Evolutionary conservation across 257 asterid species (phyloP).

Genomic region (Verbena officinalis): DNA sequence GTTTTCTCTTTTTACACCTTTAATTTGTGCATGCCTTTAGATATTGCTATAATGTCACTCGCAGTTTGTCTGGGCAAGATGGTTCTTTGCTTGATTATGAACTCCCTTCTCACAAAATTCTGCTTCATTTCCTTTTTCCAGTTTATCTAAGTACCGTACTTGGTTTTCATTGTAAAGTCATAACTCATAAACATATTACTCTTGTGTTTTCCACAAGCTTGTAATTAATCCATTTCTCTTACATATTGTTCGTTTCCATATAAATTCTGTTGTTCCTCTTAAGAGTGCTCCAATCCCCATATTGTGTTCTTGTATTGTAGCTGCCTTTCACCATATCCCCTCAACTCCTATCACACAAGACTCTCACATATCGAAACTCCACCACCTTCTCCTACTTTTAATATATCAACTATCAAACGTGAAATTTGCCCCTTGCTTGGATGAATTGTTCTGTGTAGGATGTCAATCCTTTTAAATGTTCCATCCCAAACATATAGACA

Average conservation of each 20-base stretch:
- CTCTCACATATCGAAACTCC: neutral
- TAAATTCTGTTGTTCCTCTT: neutral
- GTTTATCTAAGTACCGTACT: neutral
- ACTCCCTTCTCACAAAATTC: neutral
- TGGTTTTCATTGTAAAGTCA: neutral
- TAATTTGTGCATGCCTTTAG: neutral
- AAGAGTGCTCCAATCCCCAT: neutral
- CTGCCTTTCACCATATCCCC: constrained; percentile 5
- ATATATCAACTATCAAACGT: neutral
- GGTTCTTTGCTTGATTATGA: neutral
- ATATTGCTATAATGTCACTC: neutral
- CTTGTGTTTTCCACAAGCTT: neutral
- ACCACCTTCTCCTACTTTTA: neutral
- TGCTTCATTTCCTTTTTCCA: constrained; percentile 8
- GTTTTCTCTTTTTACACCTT: neutral
- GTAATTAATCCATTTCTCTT: neutral
- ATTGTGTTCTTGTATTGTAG: neutral
- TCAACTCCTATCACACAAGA: neutral
- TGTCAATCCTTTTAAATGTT: constrained; percentile 1
- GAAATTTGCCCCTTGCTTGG: neutral
- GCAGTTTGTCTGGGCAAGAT: neutral
- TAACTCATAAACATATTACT: constrained; percentile 3
- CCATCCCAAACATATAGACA: neutral
- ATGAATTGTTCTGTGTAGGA: neutral
- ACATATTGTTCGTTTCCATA: neutral